Conservation (phyloP, 192 early-diverging fungal species). For the Linnemannia hyalina region DNA sequence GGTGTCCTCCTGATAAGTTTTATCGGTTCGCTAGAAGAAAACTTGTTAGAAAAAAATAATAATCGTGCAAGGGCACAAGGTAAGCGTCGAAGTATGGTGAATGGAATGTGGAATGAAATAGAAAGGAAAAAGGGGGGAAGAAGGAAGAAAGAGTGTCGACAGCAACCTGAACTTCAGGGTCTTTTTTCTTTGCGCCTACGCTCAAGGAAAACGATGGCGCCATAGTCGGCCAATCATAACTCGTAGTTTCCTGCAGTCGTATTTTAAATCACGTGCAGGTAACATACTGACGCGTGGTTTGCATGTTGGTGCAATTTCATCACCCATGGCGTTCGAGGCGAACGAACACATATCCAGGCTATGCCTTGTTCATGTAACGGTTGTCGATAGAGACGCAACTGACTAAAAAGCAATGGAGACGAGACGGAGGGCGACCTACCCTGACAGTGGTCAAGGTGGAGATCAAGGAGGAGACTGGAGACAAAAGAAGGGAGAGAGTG, state of each 20-base stretch:
- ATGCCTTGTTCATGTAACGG: too few relatives aligned
- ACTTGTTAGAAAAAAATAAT: neutral
- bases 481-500: neutral
- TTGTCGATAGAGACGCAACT: too few relatives aligned
- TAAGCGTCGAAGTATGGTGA: neutral
- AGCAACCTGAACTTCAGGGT: neutral
- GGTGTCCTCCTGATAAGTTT: neutral
- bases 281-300: neutral
- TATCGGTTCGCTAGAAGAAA: neutral
- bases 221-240: slow-evolving; percentile 12
- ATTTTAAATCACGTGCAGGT: neutral
- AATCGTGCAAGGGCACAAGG: neutral
- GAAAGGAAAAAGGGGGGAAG: neutral
- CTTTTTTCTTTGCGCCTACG: neutral
- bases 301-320: too few relatives aligned
- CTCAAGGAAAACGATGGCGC: neutral
- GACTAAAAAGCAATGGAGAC: too few relatives aligned
- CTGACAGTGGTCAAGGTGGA: too few relatives aligned
- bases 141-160: neutral
- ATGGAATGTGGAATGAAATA: neutral
- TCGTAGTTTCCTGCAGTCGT: neutral
- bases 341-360: too few relatives aligned
- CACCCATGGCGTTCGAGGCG: too few relatives aligned
- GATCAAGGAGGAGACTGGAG: too few relatives aligned
- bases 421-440: too few relatives aligned